Evolutionary conservation across 768 basidiomycete species (phyloP).

Genomic region (Leccinum truebloodii): DNA sequence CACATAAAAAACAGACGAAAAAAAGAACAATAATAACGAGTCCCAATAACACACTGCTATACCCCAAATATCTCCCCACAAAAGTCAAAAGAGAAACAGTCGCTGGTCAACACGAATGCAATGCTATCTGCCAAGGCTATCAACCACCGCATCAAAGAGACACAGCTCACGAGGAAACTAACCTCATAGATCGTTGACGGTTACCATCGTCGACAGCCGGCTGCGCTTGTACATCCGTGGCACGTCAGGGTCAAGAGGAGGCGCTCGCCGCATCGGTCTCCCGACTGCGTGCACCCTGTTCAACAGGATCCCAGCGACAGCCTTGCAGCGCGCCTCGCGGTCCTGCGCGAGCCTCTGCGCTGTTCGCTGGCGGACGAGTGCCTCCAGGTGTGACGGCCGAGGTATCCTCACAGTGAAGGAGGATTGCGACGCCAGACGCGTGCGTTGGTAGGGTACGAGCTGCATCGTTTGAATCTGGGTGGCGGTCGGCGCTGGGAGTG

Average conservation of each 20-base stretch:
- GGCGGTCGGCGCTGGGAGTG: slow-evolving; percentile 4
- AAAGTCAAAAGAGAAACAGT: not conserved
- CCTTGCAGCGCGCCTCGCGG: slow-evolving; percentile 44
- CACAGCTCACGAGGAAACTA: not conserved
- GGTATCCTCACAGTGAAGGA: slow-evolving; percentile 30
- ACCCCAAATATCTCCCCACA: not conserved
- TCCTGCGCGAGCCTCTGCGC: slow-evolving; percentile 36
- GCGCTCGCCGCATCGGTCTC: slow-evolving; percentile 50
- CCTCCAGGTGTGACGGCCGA: slow-evolving; percentile 22
- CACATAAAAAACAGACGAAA: not conserved
- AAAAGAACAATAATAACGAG: not conserved
- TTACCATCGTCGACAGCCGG: slow-evolving; percentile 51
- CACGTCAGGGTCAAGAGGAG: slow-evolving; percentile 27
- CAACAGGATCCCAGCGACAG: slow-evolving; percentile 60
- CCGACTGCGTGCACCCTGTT: slow-evolving; percentile 53
- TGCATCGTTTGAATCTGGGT: slow-evolving; percentile 10
- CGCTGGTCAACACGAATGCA: slow-evolving; percentile 17
- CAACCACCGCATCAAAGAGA: slow-evolving; percentile 2
- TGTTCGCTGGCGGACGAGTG: slow-evolving; percentile 32
- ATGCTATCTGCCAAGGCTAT: slow-evolving; percentile 1
- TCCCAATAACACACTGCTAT: not conserved
- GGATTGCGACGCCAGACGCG: slow-evolving; percentile 32
- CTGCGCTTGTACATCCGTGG: slow-evolving; percentile 53
- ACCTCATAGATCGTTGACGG: slow-evolving; percentile 40
- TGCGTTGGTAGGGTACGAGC: slow-evolving; percentile 27